Evolutionary conservation across 345 rosid genomes (phyloP).

Genomic region (Erodium maritimum): DNA sequence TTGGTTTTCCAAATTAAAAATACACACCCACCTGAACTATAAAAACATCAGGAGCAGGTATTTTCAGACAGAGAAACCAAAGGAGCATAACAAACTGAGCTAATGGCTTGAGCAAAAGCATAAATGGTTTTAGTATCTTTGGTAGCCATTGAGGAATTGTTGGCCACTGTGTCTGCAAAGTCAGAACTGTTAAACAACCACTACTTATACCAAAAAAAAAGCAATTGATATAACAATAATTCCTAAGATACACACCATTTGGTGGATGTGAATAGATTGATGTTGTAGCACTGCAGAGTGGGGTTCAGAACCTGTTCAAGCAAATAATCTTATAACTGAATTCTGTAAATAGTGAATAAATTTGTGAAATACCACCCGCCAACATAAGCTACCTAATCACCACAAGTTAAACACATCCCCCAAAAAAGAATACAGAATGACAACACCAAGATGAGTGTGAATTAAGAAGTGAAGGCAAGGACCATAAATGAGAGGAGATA

Average conservation of each 20-base stretch:
- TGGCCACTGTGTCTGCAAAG: constrained; percentile 54
- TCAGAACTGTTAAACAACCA: not conserved
- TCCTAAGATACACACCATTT: constrained; percentile 42
- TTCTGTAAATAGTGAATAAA: not conserved
- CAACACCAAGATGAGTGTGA: not conserved
- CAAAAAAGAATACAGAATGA: not conserved
- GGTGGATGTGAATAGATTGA: constrained; percentile 64
- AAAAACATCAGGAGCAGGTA: constrained; percentile 68
- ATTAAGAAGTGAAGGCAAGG: too few species aligned
- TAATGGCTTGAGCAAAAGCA: constrained; percentile 71
- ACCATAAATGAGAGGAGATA: not conserved
- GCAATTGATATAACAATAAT: constrained; percentile 5
- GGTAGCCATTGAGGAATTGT: constrained; percentile 34
- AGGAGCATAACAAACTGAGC: constrained; percentile 69
- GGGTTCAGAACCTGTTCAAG: constrained; percentile 62
- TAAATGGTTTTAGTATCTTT: constrained; percentile 45
- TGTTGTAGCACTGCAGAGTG: constrained; percentile 57
- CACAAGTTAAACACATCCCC: not conserved
- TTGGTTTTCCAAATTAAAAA: not conserved
- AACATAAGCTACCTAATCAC: not conserved
- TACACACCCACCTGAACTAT: constrained; percentile 60
- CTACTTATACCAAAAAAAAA: not conserved
- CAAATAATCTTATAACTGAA: not conserved
- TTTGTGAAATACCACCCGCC: not conserved
- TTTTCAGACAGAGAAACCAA: constrained; percentile 70